Conservation (phyloP, 768 basidiomycete species). For the Termitomyces sp. region DNA sequence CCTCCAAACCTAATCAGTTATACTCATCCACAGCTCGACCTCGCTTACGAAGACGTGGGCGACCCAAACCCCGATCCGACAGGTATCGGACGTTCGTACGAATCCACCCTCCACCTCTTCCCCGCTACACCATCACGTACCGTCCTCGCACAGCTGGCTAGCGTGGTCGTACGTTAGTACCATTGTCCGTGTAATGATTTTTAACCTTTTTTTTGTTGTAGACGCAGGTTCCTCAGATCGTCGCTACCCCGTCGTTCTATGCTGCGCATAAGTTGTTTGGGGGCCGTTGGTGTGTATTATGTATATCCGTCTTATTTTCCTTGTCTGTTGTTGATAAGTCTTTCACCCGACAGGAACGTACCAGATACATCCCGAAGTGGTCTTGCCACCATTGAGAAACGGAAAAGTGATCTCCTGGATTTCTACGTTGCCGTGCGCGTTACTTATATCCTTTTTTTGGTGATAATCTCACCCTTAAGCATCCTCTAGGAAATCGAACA, state of each 20-base stretch:
- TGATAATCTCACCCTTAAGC: neutral
- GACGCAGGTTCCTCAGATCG: conserved; percentile 30
- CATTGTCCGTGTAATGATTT: neutral
- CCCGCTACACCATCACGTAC: conserved; percentile 27
- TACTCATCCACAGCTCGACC: too few species aligned
- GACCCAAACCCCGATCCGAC: conserved; percentile 32
- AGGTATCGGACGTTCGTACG: conserved; percentile 35
- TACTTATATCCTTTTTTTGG: too few species aligned
- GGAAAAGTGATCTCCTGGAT: conserved; percentile 31
- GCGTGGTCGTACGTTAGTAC: conserved; percentile 21
- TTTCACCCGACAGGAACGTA: conserved; percentile 24
- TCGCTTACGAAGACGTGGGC: conserved; percentile 37
- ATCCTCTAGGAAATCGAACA: conserved; percentile 27
- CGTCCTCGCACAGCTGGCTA: conserved; percentile 25
- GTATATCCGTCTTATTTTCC: neutral
- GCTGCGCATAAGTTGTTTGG: conserved; percentile 33
- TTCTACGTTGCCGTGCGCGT: conserved; percentile 29
- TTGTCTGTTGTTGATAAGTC: neutral
- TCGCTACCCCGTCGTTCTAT: conserved; percentile 31
- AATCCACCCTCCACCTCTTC: conserved; percentile 31
- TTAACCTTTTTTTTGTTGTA: conserved; percentile 4
- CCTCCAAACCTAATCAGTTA: too few species aligned
- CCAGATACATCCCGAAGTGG: conserved; percentile 29
- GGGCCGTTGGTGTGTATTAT: conserved; percentile 27
- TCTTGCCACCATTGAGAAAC: conserved; percentile 28